These are phyloP conservation scores for Chrysanthemum lavandulifolium DNA, from an alignment of 129 eudicot genomes.

Conservation along the genomic window DNA sequence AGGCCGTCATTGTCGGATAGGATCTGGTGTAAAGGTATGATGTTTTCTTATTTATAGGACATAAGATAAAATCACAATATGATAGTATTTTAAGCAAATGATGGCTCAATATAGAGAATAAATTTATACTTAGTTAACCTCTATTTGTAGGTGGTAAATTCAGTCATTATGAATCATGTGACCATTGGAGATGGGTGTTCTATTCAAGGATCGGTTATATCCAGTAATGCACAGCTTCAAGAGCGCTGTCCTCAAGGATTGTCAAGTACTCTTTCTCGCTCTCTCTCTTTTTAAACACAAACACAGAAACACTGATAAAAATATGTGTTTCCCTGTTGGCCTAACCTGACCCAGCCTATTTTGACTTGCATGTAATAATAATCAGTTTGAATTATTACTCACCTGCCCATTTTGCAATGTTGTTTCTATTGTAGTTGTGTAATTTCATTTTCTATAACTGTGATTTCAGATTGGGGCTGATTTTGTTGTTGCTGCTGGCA, in stretches of 20 bases:
- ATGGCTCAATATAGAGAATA: background rate
- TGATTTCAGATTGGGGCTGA: conserved; percentile 78
- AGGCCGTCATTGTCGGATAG: conserved; percentile 95
- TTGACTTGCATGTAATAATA: too few relatives aligned
- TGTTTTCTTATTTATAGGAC: background rate
- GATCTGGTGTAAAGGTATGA: conserved; percentile 89
- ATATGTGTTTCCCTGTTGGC: too few relatives aligned
- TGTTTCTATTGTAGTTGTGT: background rate
- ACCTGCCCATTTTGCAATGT: background rate
- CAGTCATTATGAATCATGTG: conserved; percentile 82
- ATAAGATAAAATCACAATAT: conserved; percentile 9
- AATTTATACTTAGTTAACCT: background rate
- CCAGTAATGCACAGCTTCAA: conserved; percentile 84
- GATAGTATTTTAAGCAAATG: background rate
- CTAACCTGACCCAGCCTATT: background rate
- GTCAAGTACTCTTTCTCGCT: conserved; percentile 55
- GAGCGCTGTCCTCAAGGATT: conserved; percentile 82
- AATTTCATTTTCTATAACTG: background rate
- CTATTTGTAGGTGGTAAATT: conserved; percentile 66
- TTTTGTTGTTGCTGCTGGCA: conserved; percentile 75
- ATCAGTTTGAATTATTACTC: too few relatives aligned
- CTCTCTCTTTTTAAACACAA: background rate
- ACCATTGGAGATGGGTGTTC: conserved; percentile 89
- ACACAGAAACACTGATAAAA: background rate
- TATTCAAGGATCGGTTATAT: conserved; percentile 79